Evolutionary conservation across 2,329 filamentous ascomycete genomes (phyloP).

Genomic region (Epichloe glyceriae): DNA sequence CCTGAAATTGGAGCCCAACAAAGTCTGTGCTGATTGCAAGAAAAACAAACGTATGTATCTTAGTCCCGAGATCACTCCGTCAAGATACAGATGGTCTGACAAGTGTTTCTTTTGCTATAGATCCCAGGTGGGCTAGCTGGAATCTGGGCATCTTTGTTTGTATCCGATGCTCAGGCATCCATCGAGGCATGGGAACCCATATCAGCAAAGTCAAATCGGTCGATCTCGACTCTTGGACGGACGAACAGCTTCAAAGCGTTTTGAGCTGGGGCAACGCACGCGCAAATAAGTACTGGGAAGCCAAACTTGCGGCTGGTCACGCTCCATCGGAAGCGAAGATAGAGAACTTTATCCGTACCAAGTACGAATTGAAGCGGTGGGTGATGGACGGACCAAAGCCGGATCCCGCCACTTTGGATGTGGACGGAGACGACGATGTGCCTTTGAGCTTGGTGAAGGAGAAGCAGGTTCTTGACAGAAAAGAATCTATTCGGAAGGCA

Average conservation of each 20-base stretch:
- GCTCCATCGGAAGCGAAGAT: constrained; percentile 95
- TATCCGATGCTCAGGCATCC: constrained; percentile 96
- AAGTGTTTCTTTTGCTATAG: constrained; percentile 29
- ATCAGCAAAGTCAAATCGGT: constrained; percentile 97
- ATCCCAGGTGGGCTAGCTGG: constrained; percentile 98
- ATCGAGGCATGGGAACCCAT: constrained; percentile 97
- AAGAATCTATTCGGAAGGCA: constrained; percentile 48
- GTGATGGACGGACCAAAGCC: constrained; percentile 96
- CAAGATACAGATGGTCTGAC: constrained; percentile 1
- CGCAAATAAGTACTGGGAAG: constrained; percentile 98
- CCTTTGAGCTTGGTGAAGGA: constrained; percentile 50
- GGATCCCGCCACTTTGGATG: constrained; percentile 77
- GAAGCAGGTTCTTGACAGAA: constrained; percentile 50
- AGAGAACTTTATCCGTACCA: constrained; percentile 98
- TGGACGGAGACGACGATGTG: constrained; percentile 74
- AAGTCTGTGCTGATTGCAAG: constrained; percentile 97
- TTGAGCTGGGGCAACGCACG: constrained; percentile 90
- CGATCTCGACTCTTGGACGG: constrained; percentile 95
- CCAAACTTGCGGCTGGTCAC: constrained; percentile 81
- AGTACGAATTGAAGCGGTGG: constrained; percentile 98
- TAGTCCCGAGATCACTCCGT: neutral
- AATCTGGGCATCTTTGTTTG: constrained; percentile 95
- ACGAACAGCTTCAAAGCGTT: constrained; percentile 91
- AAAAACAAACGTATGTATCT: constrained; percentile 75
- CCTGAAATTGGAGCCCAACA: constrained; percentile 89